Evolutionary conservation across 1,284 basidiomycete species (phyloP).

Genomic region (Rhodofomes roseus): DNA sequence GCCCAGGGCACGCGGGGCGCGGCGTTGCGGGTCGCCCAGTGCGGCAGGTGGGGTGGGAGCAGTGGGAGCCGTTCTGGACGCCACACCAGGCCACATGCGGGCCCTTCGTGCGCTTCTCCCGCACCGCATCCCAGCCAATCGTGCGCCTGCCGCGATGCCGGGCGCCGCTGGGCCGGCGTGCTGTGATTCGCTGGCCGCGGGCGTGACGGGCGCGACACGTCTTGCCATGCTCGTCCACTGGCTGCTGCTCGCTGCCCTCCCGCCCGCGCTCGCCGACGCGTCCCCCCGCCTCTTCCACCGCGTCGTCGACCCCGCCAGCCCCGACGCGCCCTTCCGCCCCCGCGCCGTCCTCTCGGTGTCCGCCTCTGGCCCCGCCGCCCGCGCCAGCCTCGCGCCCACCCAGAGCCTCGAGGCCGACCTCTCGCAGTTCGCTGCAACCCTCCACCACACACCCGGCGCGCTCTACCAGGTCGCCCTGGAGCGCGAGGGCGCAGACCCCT

Average conservation of each 20-base stretch:
- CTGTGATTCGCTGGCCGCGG: constrained; percentile 1
- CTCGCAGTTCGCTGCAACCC: constrained; percentile 7
- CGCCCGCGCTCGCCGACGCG: constrained; percentile 35
- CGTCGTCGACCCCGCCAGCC: constrained; percentile 8
- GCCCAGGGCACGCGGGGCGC: neutral
- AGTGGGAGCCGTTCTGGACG: neutral
- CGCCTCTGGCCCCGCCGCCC: constrained; percentile 30
- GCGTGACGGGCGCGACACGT: neutral
- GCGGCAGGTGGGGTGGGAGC: constrained; percentile 1
- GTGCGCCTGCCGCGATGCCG: neutral
- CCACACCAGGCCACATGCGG: constrained; percentile 1
- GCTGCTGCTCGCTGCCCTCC: constrained; percentile 13
- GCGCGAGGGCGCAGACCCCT: constrained; percentile 38
- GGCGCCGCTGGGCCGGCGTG: neutral
- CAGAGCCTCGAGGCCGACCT: constrained; percentile 23
- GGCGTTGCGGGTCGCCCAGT: neutral
- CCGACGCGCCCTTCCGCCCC: constrained; percentile 11
- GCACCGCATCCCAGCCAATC: constrained; percentile 11
- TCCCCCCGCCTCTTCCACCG: constrained; percentile 22
- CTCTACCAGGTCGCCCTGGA: constrained; percentile 77
- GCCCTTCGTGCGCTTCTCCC: constrained; percentile 2
- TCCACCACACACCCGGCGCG: constrained; percentile 32
- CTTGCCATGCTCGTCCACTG: constrained; percentile 19
- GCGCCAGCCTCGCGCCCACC: constrained; percentile 2
- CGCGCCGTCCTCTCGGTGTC: constrained; percentile 41